Percentiles rank a stretch among this genome's conserved stretches.
These are phyloP conservation scores for Myxozyma geophila DNA, from an alignment of 805 yeast genomes.

Conservation along the genomic window DNA sequence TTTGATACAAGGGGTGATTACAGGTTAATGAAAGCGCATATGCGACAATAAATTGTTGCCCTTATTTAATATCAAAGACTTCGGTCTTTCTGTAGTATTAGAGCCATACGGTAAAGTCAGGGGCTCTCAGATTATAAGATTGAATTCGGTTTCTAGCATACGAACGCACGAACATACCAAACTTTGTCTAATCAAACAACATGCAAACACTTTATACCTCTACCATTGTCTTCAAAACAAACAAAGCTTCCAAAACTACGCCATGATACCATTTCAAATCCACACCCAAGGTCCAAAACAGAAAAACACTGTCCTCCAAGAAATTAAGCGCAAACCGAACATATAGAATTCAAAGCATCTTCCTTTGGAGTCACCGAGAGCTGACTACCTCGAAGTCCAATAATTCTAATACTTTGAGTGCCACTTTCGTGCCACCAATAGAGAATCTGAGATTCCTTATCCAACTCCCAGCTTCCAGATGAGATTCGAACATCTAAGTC, in stretches of 20 bases:
- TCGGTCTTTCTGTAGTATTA: background rate
- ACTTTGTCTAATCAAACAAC: too few species aligned
- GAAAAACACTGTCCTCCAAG: background rate
- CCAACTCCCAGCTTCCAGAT: constrained; percentile 61
- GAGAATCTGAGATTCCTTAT: constrained; percentile 57
- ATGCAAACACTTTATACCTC: too few species aligned
- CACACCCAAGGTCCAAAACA: background rate
- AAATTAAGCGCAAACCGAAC: background rate
- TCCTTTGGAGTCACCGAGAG: background rate
- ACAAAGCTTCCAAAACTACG: too few species aligned
- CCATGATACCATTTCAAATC: background rate
- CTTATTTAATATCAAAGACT: background rate
- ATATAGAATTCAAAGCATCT: background rate
- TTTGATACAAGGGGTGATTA: constrained; percentile 13
- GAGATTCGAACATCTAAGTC: constrained; percentile 55
- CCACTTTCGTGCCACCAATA: constrained; percentile 72
- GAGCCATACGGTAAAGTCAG: background rate
- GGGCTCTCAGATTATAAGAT: too few species aligned
- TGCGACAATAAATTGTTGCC: background rate
- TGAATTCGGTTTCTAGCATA: too few species aligned
- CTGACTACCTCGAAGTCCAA: constrained; percentile 32
- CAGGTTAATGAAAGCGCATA: constrained; percentile 11
- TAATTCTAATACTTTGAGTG: constrained; percentile 44
- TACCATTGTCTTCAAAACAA: background rate
- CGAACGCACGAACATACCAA: too few species aligned